These are phyloP conservation scores for Hypoxylon sp. DNA, from an alignment of 2,329 filamentous ascomycete genomes.

Conservation along the genomic window DNA sequence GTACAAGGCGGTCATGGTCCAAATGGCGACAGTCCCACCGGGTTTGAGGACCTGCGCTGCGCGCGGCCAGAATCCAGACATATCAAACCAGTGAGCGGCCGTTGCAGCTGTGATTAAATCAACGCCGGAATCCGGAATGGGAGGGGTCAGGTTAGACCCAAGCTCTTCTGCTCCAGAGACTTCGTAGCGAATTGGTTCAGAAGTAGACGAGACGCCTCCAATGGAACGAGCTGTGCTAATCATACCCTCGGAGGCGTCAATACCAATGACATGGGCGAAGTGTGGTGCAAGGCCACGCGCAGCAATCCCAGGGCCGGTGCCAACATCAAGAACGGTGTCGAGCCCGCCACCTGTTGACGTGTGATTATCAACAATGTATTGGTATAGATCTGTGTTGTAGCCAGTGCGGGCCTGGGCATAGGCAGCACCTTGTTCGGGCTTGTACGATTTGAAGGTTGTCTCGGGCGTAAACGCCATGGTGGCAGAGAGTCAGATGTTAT, in stretches of 20 bases:
- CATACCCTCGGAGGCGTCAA: conserved; percentile 31
- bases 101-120: conserved; percentile 27
- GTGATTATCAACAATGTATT: conserved; percentile 11
- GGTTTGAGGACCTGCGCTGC: conserved; percentile 28
- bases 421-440: conserved; percentile 15
- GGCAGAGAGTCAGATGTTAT: neutral
- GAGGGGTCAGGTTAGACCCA: conserved; percentile 17
- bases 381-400: conserved; percentile 11
- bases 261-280: conserved; percentile 24
- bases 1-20: conserved; percentile 1
- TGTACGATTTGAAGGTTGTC: conserved; percentile 22
- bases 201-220: conserved; percentile 14
- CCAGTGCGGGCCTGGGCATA: conserved; percentile 9
- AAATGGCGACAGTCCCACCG: conserved; percentile 27
- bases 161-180: conserved; percentile 25
- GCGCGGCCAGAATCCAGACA: conserved; percentile 27
- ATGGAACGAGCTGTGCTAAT: conserved; percentile 22
- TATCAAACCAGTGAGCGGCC: conserved; percentile 28
- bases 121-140: conserved; percentile 16
- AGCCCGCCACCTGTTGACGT: conserved; percentile 17
- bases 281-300: conserved; percentile 16
- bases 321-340: conserved; percentile 22
- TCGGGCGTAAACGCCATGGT: conserved; percentile 7
- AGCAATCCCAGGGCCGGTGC: conserved; percentile 17
- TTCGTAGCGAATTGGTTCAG: conserved; percentile 28